Conservation (phyloP, 371 early-diverging fungal species). For the Mortierella sp. region DNA sequence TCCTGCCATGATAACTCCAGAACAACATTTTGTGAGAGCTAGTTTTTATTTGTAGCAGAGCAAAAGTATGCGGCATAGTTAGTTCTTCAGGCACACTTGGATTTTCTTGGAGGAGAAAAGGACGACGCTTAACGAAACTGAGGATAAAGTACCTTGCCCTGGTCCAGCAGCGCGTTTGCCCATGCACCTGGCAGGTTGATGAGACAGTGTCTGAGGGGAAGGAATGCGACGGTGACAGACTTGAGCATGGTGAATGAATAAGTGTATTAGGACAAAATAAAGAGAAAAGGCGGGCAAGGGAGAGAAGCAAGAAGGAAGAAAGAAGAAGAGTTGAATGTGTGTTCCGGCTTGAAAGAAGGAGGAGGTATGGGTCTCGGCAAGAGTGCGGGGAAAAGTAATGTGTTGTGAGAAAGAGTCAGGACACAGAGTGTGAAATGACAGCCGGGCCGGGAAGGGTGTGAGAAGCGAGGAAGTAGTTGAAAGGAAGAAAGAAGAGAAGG, state of each 20-base stretch:
- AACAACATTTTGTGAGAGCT: constrained; percentile 76
- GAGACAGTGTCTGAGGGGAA: constrained; percentile 72
- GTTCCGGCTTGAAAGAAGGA: neutral
- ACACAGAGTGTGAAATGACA: neutral
- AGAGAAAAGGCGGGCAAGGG: constrained; percentile 2
- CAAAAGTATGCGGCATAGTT: neutral
- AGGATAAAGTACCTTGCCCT: constrained; percentile 67
- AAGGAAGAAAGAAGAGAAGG: neutral
- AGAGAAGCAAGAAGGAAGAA: neutral
- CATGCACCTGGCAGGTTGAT: constrained; percentile 75
- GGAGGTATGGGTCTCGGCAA: neutral
- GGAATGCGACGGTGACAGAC: constrained; percentile 69
- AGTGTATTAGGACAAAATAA: constrained; percentile 1
- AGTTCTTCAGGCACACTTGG: neutral
- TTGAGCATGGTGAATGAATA: constrained; percentile 60
- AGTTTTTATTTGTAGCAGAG: neutral
- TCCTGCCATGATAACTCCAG: constrained; percentile 70
- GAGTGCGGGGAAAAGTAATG: constrained; percentile 8
- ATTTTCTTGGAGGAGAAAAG: neutral
- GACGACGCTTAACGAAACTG: neutral
- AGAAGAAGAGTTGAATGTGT: neutral
- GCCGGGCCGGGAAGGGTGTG: neutral
- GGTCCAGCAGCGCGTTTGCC: constrained; percentile 76
- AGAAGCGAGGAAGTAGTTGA: neutral
- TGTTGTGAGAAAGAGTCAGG: neutral